Evolutionary conservation across 352 stramenopile species (phyloP), one percentile per base, ranked within the genome.

Genomic region (Phytophthora foliorum): DNA sequence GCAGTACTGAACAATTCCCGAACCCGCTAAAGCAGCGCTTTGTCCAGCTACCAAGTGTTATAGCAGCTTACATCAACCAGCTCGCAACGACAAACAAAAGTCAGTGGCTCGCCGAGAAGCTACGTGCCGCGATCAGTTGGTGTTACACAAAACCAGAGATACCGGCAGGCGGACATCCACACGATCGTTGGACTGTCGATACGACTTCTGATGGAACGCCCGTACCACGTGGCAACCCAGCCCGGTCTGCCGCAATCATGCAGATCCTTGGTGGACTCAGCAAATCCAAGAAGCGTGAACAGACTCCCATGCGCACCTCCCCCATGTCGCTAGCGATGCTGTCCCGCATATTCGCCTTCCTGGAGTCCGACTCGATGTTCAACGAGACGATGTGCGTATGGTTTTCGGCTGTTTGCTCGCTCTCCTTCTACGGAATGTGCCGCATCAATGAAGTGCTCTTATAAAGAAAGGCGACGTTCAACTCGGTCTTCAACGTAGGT

Each of bases 391-490:
- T 69, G 53, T 31, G 52, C 1, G 1, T 68, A 9, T 72, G 52
- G 56, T 57, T 69, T 51, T 59, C 57, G 13, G 63, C 32, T 0
- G 61, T 69, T 0, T 69, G 32, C n/a, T 57, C 52, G 10, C 52
- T 69, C 2, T 46, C 19, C 25, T 74, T 72, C 46, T 75, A 78
- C 29, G 52, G 56, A 3, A 75, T 72, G 60, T 72, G 65, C 27
- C 49, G 55, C 5, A 69, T 70, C 52, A 59, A 64, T 2, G 46
- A 56, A 48, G 63, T 56, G 2, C 48, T 65, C 2, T 54, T 3
- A 63, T 69, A 38, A 58, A 53, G 9, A 63, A 55, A 17, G 8
- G 45, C 22, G 54, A 63, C n/a, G 60, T 64, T 21, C 54, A 60
- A 22, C 53, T 46, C 25, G 46, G 38, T 0, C 54, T 65, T 31